These are phyloP conservation scores for Prunus davidiana DNA, from an alignment of 306 rosid species.

Conservation along the genomic window DNA sequence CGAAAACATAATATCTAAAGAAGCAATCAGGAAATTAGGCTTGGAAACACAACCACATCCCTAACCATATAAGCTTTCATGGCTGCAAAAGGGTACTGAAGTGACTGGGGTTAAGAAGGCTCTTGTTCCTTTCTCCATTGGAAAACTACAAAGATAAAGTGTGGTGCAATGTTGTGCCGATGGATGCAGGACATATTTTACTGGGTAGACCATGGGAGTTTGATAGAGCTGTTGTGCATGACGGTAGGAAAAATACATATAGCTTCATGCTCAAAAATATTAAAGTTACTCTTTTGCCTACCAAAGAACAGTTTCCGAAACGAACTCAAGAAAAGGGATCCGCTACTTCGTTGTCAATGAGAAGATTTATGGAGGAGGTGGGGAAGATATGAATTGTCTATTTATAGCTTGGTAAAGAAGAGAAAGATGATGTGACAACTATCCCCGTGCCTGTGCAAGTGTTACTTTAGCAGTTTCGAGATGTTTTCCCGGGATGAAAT, in stretches of 20 bases:
- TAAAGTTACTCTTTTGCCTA: neutral
- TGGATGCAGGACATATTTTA: neutral
- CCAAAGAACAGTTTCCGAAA: neutral
- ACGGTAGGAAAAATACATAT: neutral
- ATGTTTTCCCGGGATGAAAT: too few species aligned
- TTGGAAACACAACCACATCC: neutral
- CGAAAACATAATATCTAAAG: neutral
- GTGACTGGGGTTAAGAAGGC: neutral
- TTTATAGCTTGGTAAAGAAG: too few species aligned
- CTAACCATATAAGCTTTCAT: neutral
- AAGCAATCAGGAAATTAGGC: neutral
- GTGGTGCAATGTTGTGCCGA: neutral
- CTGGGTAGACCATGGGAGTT: neutral
- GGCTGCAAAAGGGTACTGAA: neutral
- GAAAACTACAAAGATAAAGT: neutral
- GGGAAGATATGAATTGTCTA: too few species aligned
- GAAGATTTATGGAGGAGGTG: too few species aligned
- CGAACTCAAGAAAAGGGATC: neutral
- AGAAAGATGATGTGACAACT: too few species aligned
- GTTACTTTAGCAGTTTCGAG: too few species aligned
- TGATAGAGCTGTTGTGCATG: neutral
- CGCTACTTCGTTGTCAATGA: neutral
- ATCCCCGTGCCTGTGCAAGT: too few species aligned
- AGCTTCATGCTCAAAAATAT: neutral
- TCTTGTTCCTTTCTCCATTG: neutral